Evolutionary conservation across 495 filamentous ascomycete genomes (phyloP), one percentile per base, ranked within the genome.

Genomic region (Parachaetomium inaequale): DNA sequence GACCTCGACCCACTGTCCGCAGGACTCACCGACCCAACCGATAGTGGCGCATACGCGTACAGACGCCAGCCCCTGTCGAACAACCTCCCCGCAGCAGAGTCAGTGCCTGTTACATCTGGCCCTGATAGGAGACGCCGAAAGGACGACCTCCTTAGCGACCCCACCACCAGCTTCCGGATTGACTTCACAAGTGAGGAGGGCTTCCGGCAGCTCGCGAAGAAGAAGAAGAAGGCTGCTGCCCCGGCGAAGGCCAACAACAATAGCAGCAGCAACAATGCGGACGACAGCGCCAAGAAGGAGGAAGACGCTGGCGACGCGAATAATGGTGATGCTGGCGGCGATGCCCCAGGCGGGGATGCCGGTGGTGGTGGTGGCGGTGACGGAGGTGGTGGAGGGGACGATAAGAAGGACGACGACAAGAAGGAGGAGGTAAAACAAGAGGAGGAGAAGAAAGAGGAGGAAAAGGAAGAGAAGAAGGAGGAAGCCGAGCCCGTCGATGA

Each of bases 281-380:
- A 74, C n/a, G 74, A 78, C 15, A 73, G 69, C 21, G 74, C 74
- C n/a, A 78, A 85, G 53, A 76, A 83, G n/a, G 75, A 77, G 29
- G 71, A 67, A 28, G 71, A 56, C 25, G 69, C 59, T 12, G 74
- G 62, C 26, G 72, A 68, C 31, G 65, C 53, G 7, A 59, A 63
- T 36, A 50, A 63, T n/a, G 72, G 63, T 29, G 71, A 64, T 2
- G 66, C 54, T 34, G 69, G 59, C 21, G 69, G 62, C 19, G 57
- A 63, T 14, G 54, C 54, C 4, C 60, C 60, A 6, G 19, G 52
- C 28, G 65, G 58, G 23, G 64, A 62, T 43, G 59, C 61, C 45
- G 69, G 68, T 42, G 60, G 42, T 25, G 65, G 56, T 40, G 70
- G 62, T 14, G 62, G 71, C 31, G 63, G 69, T 15, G 67, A n/a